Percentiles rank a stretch among this genome's conserved stretches.
phyloP scores from a whole-genome alignment of 2,329 filamentous ascomycete species.

The Gremmenia infestans region DNA sequence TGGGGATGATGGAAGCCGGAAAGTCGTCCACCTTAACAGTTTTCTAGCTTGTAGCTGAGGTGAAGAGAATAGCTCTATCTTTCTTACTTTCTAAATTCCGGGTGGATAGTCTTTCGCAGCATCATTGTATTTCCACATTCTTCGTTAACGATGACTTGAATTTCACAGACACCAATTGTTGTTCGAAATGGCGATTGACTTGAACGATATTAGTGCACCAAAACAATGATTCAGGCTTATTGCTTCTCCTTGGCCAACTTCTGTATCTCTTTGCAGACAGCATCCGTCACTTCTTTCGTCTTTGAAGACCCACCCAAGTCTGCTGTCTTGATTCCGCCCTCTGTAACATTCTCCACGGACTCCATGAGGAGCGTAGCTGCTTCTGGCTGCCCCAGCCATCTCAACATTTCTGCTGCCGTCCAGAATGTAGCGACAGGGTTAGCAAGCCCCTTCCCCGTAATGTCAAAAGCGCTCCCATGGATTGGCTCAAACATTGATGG shows the following conservation, averaged over 20 bases:
- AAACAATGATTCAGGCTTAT: not conserved
- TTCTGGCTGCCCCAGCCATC: slow-evolving; percentile 50
- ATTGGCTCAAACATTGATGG: slow-evolving; percentile 59
- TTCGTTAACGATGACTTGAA: too few relatives aligned
- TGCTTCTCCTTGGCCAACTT: not conserved
- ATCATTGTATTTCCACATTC: too few relatives aligned
- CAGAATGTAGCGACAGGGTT: slow-evolving; percentile 57
- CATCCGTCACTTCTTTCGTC: slow-evolving; percentile 23
- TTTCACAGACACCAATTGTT: too few relatives aligned
- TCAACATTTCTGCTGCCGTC: slow-evolving; percentile 52
- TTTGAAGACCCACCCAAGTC: slow-evolving; percentile 44
- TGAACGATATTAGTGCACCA: too few relatives aligned
- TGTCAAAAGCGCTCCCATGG: slow-evolving; percentile 55
- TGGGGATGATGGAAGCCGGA: too few relatives aligned
- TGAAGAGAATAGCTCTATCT: too few relatives aligned
- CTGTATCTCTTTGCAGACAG: slow-evolving; percentile 24
- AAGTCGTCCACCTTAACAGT: too few relatives aligned
- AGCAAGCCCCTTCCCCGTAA: slow-evolving; percentile 50
- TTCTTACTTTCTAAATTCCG: too few relatives aligned
- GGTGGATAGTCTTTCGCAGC: too few relatives aligned
- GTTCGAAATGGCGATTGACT: too few relatives aligned
- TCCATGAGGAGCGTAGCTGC: slow-evolving; percentile 46
- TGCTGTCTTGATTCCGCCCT: slow-evolving; percentile 45
- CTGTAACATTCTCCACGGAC: slow-evolving; percentile 48
- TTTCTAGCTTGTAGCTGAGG: too few relatives aligned